A percentile compares a stretch with the other conserved stretches of the same genome.
Evolutionary conservation across 345 rosid species (phyloP).

Genomic region (Carallia pectinifolia): DNA sequence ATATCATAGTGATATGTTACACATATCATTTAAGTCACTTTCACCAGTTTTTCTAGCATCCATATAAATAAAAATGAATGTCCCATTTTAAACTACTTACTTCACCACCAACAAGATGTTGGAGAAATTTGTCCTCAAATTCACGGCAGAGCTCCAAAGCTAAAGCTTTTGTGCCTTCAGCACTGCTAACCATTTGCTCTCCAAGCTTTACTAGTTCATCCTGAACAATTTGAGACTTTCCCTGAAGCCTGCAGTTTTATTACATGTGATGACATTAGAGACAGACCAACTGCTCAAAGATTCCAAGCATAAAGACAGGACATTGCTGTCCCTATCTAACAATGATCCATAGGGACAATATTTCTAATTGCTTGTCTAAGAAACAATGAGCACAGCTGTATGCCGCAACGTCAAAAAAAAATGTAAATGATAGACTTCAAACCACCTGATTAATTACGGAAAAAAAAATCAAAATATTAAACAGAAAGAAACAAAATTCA

Average conservation of each 20-base stretch:
- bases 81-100: slow-evolving; percentile 46
- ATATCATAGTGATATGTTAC: background rate
- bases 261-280: background rate
- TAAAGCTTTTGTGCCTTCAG: slow-evolving; percentile 95
- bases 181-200: slow-evolving; percentile 71
- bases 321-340: background rate
- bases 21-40: background rate
- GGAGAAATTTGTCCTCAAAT: slow-evolving; percentile 97
- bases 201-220: slow-evolving; percentile 89
- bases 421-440: background rate
- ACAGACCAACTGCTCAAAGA: background rate
- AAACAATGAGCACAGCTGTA: background rate
- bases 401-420: background rate
- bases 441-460: background rate
- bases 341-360: background rate
- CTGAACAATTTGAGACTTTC: slow-evolving; percentile 83
- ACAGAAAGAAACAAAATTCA: slow-evolving; percentile 3
- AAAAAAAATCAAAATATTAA: background rate
- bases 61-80: background rate
- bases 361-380: too few relatives aligned
- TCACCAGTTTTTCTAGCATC: background rate
- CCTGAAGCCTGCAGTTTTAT: slow-evolving; percentile 67
- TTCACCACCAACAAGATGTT: slow-evolving; percentile 84
- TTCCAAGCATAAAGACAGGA: background rate
- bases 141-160: slow-evolving; percentile 99